phyloP scores from a whole-genome alignment of 2,329 filamentous ascomycete species.

The Cryphonectria nitschkei region DNA sequence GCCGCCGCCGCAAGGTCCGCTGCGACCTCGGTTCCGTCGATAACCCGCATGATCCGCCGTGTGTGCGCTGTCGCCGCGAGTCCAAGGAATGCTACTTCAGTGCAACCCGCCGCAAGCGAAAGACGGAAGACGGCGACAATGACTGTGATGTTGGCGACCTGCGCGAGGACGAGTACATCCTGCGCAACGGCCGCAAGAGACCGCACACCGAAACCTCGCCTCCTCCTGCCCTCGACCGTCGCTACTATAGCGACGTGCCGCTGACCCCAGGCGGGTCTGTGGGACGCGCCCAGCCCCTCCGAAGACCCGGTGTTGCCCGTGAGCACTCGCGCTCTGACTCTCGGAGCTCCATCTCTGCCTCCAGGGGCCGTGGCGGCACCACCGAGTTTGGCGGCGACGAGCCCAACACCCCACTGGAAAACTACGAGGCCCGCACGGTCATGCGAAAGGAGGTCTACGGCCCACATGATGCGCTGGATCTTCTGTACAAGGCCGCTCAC shows the following conservation, averaged over 20 bases:
- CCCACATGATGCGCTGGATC: conserved; percentile 87
- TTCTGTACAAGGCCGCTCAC: conserved; percentile 79
- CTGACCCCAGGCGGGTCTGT: conserved; percentile 68
- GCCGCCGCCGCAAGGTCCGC: conserved; percentile 63
- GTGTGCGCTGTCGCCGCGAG: conserved; percentile 89
- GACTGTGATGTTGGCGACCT: conserved; percentile 47
- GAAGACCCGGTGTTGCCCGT: conserved; percentile 53
- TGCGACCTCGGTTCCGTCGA: conserved; percentile 77
- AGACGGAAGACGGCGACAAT: conserved; percentile 64
- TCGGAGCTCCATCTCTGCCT: conserved; percentile 38
- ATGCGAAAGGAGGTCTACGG: conserved; percentile 80
- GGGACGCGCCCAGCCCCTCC: conserved; percentile 68
- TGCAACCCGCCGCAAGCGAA: conserved; percentile 89
- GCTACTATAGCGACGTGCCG: conserved; percentile 57
- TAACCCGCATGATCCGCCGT: conserved; percentile 91
- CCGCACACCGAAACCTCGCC: conserved; percentile 52
- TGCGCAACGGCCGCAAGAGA: conserved; percentile 75
- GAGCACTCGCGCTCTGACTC: conserved; percentile 41
- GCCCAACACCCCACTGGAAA: conserved; percentile 64
- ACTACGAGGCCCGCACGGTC: conserved; percentile 65
- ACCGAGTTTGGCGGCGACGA: conserved; percentile 51
- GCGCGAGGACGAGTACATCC: conserved; percentile 60
- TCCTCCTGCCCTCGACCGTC: conserved; percentile 46
- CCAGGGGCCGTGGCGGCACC: conserved; percentile 33
- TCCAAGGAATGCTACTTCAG: conserved; percentile 98